Base-by-base conservation (phyloP, 139 green algal genomes). In the Chlamydomonas asymmetrica region DNA sequence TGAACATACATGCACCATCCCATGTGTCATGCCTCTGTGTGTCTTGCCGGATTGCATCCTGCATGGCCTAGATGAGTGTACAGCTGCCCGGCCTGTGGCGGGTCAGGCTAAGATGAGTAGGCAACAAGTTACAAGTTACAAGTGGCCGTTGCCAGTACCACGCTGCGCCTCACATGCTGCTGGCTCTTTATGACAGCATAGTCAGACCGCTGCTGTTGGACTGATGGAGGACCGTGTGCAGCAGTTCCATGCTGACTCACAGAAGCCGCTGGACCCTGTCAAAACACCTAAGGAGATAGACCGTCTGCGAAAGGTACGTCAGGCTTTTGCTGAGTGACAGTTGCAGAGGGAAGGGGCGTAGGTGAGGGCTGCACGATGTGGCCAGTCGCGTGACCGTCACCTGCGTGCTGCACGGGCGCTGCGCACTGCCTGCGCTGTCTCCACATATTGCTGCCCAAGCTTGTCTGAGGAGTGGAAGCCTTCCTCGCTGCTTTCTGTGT, bases 191-290 rank as follows among this genome's bases (percentile, higher is more conserved):
- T n/a, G n/a, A n/a, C n/a, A n/a, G n/a, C n/a, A n/a, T n/a, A n/a
- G n/a, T n/a, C n/a, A n/a, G n/a, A n/a, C n/a, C n/a, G n/a, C n/a
- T n/a, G n/a, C n/a, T n/a, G n/a, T n/a, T n/a, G n/a, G n/a, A n/a
- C n/a, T n/a, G n/a, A 78, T 78, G 60, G 71, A 78, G 23, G 71
- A 70, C 0, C 71, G 71, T 2, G 62, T 69, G 4, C 41, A 59
- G 37, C 71, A 78, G 8, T 78, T 78, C 22, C 71, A 71, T 4
- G 37, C 37, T 4, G 71, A 78, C 34, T 60, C 71, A 2, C 43
- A 63, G n/a, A 54, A 35, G 20, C 71, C 71, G 2, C 71, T 56
- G 27, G 60, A 71, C n/a, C n/a, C n/a, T 35, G 32, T 41, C 20
- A 40, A 41, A 37, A 76, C 70, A 1, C 20, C 57, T 5, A 76